These are phyloP conservation scores for Acanthamoeba royreba DNA, from an alignment of 208 protist species.

Conservation along the genomic window DNA sequence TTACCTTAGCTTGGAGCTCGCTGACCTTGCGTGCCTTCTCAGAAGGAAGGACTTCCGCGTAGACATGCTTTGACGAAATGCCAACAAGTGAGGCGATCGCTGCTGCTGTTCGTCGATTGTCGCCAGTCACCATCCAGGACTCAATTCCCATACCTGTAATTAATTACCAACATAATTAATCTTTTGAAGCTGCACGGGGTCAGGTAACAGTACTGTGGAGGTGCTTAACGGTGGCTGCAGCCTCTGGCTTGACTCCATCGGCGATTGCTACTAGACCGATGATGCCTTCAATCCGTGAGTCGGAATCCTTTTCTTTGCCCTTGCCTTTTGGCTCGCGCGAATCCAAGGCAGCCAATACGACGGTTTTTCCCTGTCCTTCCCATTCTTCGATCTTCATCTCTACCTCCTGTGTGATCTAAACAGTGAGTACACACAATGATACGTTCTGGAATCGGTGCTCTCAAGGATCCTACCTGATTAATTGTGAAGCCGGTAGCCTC, in stretches of 20 bases:
- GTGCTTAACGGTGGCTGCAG: background rate
- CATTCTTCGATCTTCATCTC: background rate
- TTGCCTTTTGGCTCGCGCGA: background rate
- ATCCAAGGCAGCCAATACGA: background rate
- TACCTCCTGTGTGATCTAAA: background rate
- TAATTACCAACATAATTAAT: background rate
- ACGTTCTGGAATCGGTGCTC: too few relatives aligned
- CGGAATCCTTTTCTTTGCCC: too few relatives aligned
- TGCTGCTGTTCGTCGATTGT: background rate
- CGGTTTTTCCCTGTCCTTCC: slow-evolving; percentile 66
- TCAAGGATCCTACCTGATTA: background rate
- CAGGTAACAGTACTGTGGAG: background rate
- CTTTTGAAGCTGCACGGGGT: too few relatives aligned
- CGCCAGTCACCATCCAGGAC: slow-evolving; percentile 75
- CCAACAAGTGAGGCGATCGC: slow-evolving; percentile 74
- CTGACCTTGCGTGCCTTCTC: slow-evolving; percentile 85
- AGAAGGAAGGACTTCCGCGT: slow-evolving; percentile 82
- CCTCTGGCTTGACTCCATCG: background rate
- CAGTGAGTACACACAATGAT: too few relatives aligned
- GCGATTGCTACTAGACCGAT: background rate
- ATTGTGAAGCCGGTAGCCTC: background rate
- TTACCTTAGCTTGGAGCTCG: background rate
- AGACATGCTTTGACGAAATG: slow-evolving; percentile 80
- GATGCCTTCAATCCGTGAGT: background rate
- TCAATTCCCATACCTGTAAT: background rate